These are phyloP conservation scores for Pseudonitzschia delicatissima DNA, from an alignment of 108 stramenopile genomes.

Conservation along the genomic window DNA sequence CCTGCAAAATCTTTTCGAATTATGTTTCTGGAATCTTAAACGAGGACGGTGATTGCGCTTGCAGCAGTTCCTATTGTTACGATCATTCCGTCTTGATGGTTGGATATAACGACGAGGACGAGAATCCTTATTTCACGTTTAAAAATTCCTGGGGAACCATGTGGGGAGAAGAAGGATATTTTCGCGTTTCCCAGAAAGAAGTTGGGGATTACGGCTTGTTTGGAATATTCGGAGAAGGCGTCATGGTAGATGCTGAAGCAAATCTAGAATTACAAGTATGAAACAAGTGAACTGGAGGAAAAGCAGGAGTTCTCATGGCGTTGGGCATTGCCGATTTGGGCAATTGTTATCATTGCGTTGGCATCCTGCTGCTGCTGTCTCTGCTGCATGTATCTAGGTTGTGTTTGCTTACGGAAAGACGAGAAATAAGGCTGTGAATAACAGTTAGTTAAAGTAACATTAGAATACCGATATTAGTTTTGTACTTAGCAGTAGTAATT, in stretches of 20 bases:
- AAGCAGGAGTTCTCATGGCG: neutral
- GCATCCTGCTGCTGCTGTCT: neutral
- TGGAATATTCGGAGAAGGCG: constrained; percentile 49
- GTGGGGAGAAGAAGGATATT: constrained; percentile 61
- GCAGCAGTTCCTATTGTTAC: constrained; percentile 36
- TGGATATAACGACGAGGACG: constrained; percentile 62
- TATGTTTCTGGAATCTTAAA: constrained; percentile 80
- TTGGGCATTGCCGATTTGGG: constrained; percentile 7
- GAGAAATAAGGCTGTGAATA: too few relatives aligned
- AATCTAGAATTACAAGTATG: neutral
- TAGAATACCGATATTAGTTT: too few relatives aligned
- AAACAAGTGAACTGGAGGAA: neutral
- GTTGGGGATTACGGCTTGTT: constrained; percentile 49
- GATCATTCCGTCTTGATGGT: constrained; percentile 88
- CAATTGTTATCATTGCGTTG: neutral
- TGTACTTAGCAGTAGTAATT: too few relatives aligned
- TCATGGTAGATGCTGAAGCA: constrained; percentile 17
- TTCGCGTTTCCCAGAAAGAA: constrained; percentile 46
- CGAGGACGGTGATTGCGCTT: constrained; percentile 60
- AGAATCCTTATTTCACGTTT: constrained; percentile 53
- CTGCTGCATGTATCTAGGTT: neutral
- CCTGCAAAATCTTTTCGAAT: constrained; percentile 54
- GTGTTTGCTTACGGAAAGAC: too few relatives aligned
- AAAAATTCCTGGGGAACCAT: constrained; percentile 36
- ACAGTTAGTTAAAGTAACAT: too few relatives aligned